These are phyloP conservation scores for Gypsophila paniculata DNA, from an alignment of 179 eudicot species.

Conservation along the genomic window DNA sequence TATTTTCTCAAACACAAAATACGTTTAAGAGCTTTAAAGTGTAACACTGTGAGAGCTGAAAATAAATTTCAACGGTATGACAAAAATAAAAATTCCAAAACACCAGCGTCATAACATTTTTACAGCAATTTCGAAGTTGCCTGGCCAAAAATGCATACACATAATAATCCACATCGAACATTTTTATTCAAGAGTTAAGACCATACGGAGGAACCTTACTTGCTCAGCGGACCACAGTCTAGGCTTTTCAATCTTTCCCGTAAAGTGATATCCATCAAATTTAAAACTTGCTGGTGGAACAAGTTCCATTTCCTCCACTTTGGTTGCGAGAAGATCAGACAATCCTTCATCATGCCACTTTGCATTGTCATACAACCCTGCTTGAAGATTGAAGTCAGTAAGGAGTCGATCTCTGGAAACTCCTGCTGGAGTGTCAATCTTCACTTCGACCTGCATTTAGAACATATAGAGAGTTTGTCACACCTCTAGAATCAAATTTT, in stretches of 20 bases:
- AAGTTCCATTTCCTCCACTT: slow-evolving; percentile 51
- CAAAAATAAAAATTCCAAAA: too few relatives aligned
- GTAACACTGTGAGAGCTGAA: too few relatives aligned
- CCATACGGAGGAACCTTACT: slow-evolving; percentile 35
- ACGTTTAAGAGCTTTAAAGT: neutral
- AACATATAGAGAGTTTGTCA: neutral
- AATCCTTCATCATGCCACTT: slow-evolving; percentile 43
- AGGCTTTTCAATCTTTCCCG: slow-evolving; percentile 61
- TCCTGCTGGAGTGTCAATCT: slow-evolving; percentile 58
- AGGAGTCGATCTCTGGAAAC: slow-evolving; percentile 40
- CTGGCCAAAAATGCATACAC: neutral
- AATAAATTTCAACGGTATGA: too few relatives aligned
- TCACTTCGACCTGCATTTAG: slow-evolving; percentile 73
- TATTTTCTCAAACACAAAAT: neutral
- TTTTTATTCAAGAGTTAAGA: neutral
- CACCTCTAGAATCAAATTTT: neutral
- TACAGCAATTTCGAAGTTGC: too few relatives aligned
- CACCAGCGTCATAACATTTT: too few relatives aligned
- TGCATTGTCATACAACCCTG: slow-evolving; percentile 57
- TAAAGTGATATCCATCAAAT: slow-evolving; percentile 64
- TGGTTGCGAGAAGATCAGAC: slow-evolving; percentile 47
- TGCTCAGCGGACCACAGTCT: slow-evolving; percentile 94
- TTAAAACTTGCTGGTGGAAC: slow-evolving; percentile 42
- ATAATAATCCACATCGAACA: slow-evolving; percentile 4
- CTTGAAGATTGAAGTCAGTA: slow-evolving; percentile 59